Conservation (phyloP, 2,329 filamentous ascomycete species). For the Pseudocercospora cruenta region DNA sequence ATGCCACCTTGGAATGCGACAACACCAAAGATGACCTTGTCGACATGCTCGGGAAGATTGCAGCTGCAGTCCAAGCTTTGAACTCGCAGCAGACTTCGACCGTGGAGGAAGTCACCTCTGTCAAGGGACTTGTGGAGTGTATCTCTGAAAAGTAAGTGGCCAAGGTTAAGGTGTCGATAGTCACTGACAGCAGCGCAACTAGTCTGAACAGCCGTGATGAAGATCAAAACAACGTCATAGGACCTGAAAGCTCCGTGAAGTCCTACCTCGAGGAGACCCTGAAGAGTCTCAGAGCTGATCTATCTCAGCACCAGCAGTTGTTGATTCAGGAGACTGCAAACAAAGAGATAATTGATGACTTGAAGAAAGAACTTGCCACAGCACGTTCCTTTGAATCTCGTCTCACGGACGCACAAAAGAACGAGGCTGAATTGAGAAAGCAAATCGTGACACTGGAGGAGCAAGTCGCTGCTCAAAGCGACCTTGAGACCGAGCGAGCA, state of each 20-base stretch:
- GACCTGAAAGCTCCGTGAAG: slow-evolving; percentile 8
- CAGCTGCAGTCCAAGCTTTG: slow-evolving; percentile 28
- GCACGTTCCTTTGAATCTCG: background rate
- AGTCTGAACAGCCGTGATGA: background rate
- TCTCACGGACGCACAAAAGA: slow-evolving; percentile 7
- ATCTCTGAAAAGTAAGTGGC: slow-evolving; percentile 25
- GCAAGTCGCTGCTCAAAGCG: background rate
- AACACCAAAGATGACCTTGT: slow-evolving; percentile 10
- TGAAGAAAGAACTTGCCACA: slow-evolving; percentile 25
- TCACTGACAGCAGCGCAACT: background rate
- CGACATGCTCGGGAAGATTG: slow-evolving; percentile 25
- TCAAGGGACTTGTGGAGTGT: slow-evolving; percentile 26
- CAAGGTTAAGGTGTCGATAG: background rate
- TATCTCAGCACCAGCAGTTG: slow-evolving; percentile 27
- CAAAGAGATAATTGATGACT: slow-evolving; percentile 20
- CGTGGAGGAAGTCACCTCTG: slow-evolving; percentile 24
- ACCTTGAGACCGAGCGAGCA: background rate
- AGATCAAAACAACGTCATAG: background rate
- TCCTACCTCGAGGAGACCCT: slow-evolving; percentile 24
- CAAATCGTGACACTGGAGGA: slow-evolving; percentile 15
- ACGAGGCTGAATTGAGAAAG: background rate
- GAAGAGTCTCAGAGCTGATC: slow-evolving; percentile 23
- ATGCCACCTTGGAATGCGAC: slow-evolving; percentile 18
- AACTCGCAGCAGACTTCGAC: slow-evolving; percentile 23
- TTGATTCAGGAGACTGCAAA: slow-evolving; percentile 20